phyloP scores from a whole-genome alignment of 2,329 filamentous ascomycete genomes.

The Rhynchosporium secalis region DNA sequence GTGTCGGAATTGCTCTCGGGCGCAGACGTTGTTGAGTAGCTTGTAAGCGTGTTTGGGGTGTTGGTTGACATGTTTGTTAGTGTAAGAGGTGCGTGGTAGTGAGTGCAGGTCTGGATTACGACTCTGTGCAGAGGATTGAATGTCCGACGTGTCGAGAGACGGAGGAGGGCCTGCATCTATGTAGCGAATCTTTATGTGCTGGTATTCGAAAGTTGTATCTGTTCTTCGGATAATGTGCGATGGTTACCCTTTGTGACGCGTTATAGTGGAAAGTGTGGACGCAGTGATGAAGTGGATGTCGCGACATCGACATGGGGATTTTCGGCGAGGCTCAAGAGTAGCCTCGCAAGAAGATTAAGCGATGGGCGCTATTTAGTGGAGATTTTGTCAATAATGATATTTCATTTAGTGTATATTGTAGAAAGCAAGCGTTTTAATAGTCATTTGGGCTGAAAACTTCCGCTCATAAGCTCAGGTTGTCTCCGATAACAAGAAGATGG shows the following conservation, averaged over 20 bases:
- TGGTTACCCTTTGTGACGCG: neutral
- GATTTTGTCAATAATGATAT: too few species aligned
- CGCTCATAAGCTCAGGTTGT: too few species aligned
- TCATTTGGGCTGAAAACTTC: too few species aligned
- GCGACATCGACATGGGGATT: too few species aligned
- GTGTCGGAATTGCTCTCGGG: neutral
- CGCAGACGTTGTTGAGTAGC: neutral
- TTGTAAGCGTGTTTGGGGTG: neutral
- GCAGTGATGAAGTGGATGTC: too few species aligned
- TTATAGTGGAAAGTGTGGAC: too few species aligned
- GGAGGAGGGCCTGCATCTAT: conserved; percentile 7
- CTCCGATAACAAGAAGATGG: too few species aligned
- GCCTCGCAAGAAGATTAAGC: too few species aligned
- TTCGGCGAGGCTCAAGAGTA: too few species aligned
- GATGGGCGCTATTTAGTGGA: too few species aligned
- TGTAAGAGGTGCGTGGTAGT: neutral
- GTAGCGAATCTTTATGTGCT: neutral
- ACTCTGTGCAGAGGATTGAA: neutral
- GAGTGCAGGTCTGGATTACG: neutral
- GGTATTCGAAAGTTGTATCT: neutral
- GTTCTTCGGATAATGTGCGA: neutral
- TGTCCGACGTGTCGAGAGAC: neutral
- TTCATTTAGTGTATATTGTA: too few species aligned
- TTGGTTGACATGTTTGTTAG: neutral
- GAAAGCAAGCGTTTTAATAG: too few species aligned